Evolutionary conservation across 2,329 filamentous ascomycete species (phyloP), one percentile per base, ranked within the genome.

Genomic region (Calonectria hawksworthii): DNA sequence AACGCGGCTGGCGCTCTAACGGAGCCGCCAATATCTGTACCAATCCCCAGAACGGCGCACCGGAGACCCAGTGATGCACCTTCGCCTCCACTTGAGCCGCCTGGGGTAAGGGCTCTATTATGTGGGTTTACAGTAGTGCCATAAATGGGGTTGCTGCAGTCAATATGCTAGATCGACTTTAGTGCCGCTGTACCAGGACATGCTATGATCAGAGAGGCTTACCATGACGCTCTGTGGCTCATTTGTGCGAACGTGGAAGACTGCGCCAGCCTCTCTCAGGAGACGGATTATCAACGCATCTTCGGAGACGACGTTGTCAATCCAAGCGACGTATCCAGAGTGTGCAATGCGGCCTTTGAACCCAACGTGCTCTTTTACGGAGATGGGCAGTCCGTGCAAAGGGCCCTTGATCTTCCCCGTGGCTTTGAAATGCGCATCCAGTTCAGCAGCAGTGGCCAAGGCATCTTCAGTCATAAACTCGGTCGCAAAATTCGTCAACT

Each of bases 1-100:
- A 87, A 88, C 0, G 85, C 85, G 0, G 87, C 86, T 0, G 87
- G 87, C 5, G 83, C 82, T 10, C 87, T 83, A 32, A 89, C 85
- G 9, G 86, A 87, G 4, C 88, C 87, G 0, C 86, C 88, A 21
- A 89, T 88, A 71, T 89, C 87, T 8, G 86, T 87, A 2, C 87
- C 88, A 26, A 89, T 79, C 6, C 86, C 87, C 36, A 88, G 74
- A 1, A 83, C 82, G 6, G 85, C 85, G 38, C 86, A 86, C 52
- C 83, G 81, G 36, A 88, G 85, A 2, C 84, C 85, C 51, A 86
- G 80, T 3, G 86, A 83, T 9, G 85, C 85, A 2, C 86, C 86
- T 67, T 88, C 87, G 11, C 86, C 87, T 6, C 87, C 87, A 3
- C 85, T 87, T 0, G 86, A 86, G 1, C 87, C 87, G 1, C 87